A percentile compares a stretch with the other conserved stretches of the same genome.
phyloP scores from a whole-genome alignment of 192 early-diverging fungal genomes.

The Backusella psychrophila region DNA sequence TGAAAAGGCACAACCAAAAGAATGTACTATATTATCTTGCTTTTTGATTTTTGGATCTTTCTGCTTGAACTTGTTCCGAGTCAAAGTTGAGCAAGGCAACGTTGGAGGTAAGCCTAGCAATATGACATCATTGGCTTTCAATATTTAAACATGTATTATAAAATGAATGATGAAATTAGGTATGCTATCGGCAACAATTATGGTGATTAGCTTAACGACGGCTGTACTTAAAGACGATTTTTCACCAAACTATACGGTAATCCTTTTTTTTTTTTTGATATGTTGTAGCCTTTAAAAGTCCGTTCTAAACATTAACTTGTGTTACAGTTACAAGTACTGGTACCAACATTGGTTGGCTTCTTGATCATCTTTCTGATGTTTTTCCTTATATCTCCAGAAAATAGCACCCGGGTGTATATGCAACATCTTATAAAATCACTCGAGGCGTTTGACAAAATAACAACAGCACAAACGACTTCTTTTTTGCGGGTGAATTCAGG shows the following conservation, averaged over 20 bases:
- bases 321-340: constrained; percentile 13
- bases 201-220: constrained; percentile 21
- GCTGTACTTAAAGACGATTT: constrained; percentile 17
- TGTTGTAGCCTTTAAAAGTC: not conserved
- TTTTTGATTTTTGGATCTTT: constrained; percentile 28
- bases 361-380: constrained; percentile 7
- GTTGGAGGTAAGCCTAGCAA: constrained; percentile 24
- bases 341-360: constrained; percentile 18
- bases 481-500: not conserved
- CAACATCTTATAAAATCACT: constrained; percentile 16
- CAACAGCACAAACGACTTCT: not conserved
- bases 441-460: constrained; percentile 15
- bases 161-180: constrained; percentile 9
- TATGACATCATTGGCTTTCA: not conserved
- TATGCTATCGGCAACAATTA: constrained; percentile 31
- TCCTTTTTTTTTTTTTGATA: not conserved
- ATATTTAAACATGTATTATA: not conserved
- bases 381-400: constrained; percentile 26
- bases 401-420: constrained; percentile 19
- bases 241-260: constrained; percentile 16
- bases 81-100: constrained; percentile 31
- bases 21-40: constrained; percentile 8
- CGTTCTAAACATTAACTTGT: not conserved
- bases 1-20: constrained; percentile 9
- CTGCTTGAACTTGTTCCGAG: constrained; percentile 22